phyloP scores from a whole-genome alignment of 1,284 basidiomycete species.

The Melampsora americana region DNA sequence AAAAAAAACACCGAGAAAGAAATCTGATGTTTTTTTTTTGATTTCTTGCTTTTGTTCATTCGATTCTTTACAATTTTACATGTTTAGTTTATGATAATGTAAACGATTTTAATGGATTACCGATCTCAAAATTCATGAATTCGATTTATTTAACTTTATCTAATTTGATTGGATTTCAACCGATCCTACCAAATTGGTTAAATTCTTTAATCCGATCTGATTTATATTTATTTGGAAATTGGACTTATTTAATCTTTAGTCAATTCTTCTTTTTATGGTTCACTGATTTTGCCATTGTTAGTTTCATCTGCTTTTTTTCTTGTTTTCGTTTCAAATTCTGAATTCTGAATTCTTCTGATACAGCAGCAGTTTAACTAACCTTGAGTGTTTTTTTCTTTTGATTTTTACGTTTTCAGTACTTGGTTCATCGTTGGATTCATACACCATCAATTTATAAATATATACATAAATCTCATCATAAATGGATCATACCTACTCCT shows the following conservation, averaged over 20 bases:
- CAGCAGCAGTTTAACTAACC: too few species aligned
- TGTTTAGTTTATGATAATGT: constrained; percentile 2
- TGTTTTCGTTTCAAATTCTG: background rate
- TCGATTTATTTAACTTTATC: background rate
- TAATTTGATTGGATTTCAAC: background rate
- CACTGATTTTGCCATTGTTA: constrained; percentile 75
- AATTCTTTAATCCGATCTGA: background rate
- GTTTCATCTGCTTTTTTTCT: background rate
- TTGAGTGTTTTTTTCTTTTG: too few species aligned
- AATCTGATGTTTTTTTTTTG: constrained; percentile 49
- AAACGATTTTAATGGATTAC: background rate
- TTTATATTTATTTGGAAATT: constrained; percentile 46
- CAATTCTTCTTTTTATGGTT: constrained; percentile 69
- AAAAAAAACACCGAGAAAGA: constrained; percentile 55
- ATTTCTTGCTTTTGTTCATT: too few species aligned
- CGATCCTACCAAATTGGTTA: background rate
- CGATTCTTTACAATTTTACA: too few species aligned
- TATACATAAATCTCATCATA: constrained; percentile 87
- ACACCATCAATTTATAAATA: constrained; percentile 82
- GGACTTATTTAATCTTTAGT: constrained; percentile 51
- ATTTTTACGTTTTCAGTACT: constrained; percentile 62
- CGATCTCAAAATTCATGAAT: background rate
- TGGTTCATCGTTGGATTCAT: constrained; percentile 89
- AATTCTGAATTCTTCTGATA: too few species aligned
- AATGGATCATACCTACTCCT: constrained; percentile 96